Evolutionary conservation across 1,139 yeast genomes (phyloP).

Genomic region (Saccharomycopsis hybrid): DNA sequence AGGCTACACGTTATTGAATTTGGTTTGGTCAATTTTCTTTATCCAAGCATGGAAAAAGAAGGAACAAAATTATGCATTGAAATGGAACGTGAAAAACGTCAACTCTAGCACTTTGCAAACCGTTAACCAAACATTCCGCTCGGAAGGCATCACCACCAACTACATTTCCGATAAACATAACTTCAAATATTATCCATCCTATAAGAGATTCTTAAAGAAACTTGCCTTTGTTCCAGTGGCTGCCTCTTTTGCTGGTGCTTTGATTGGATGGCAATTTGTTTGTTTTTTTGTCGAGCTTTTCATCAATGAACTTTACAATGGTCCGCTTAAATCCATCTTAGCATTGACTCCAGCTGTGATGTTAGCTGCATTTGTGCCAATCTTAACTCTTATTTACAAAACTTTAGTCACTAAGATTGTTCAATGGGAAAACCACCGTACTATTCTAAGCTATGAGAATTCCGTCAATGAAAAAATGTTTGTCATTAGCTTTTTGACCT

Average conservation of each 20-base stretch:
- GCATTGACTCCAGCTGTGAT: constrained; percentile 71
- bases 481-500: constrained; percentile 69
- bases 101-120: constrained; percentile 35
- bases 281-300: constrained; percentile 81
- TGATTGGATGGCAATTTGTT: constrained; percentile 58
- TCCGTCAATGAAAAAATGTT: constrained; percentile 69
- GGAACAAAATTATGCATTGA: constrained; percentile 42
- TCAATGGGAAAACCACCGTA: constrained; percentile 70
- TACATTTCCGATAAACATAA: constrained; percentile 29
- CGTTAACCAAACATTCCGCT: constrained; percentile 41
- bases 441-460: constrained; percentile 41
- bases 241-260: constrained; percentile 43
- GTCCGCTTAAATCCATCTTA: constrained; percentile 60
- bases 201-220: constrained; percentile 47
- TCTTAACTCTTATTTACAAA: constrained; percentile 60
- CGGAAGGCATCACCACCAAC: constrained; percentile 32
- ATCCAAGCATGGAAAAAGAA: constrained; percentile 57
- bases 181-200: constrained; percentile 34
- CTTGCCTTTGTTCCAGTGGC: constrained; percentile 67
- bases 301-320: constrained; percentile 75
- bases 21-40: constrained; percentile 56
- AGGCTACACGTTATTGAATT: constrained; percentile 45
- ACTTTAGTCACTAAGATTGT: constrained; percentile 44
- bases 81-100: constrained; percentile 59
- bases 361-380: constrained; percentile 62